Evolutionary conservation across 495 filamentous ascomycete species (phyloP).

Genomic region (Pseudoneurospora amorphoporcata): DNA sequence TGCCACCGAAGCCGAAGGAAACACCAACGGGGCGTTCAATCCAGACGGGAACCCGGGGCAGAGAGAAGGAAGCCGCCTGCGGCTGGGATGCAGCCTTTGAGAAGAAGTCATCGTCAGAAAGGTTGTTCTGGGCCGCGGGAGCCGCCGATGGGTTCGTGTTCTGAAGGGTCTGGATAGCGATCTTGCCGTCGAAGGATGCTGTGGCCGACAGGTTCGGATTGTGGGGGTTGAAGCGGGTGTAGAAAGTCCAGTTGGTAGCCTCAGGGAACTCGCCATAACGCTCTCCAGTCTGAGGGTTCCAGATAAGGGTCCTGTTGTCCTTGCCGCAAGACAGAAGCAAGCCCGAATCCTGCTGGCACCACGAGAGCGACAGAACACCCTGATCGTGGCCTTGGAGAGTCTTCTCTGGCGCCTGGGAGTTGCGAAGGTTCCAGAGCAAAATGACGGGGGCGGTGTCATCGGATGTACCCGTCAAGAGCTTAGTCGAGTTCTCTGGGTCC

Average conservation of each 20-base stretch:
- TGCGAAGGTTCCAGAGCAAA: conserved; percentile 86
- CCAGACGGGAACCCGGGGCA: conserved; percentile 84
- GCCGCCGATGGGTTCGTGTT: conserved; percentile 65
- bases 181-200: conserved; percentile 93
- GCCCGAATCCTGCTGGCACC: conserved; percentile 88
- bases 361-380: conserved; percentile 87
- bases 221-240: conserved; percentile 86
- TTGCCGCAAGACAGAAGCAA: conserved; percentile 91
- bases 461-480: conserved; percentile 85
- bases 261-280: conserved; percentile 87
- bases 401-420: conserved; percentile 89
- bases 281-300: conserved; percentile 89
- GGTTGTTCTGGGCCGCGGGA: conserved; percentile 39
- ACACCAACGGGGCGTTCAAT: conserved; percentile 74
- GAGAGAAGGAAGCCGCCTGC: conserved; percentile 77
- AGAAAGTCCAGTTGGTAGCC: conserved; percentile 97
- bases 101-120: conserved; percentile 96
- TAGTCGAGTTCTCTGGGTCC: conserved; percentile 91
- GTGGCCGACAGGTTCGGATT: conserved; percentile 88
- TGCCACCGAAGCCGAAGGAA: conserved; percentile 93
- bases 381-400: conserved; percentile 82
- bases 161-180: conserved; percentile 84
- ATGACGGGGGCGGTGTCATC: conserved; percentile 84
- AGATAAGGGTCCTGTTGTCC: conserved; percentile 90
- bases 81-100: conserved; percentile 83